Evolutionary conservation across 495 filamentous ascomycete genomes (phyloP).

Genomic region (Hypoxylon crocopeplum): DNA sequence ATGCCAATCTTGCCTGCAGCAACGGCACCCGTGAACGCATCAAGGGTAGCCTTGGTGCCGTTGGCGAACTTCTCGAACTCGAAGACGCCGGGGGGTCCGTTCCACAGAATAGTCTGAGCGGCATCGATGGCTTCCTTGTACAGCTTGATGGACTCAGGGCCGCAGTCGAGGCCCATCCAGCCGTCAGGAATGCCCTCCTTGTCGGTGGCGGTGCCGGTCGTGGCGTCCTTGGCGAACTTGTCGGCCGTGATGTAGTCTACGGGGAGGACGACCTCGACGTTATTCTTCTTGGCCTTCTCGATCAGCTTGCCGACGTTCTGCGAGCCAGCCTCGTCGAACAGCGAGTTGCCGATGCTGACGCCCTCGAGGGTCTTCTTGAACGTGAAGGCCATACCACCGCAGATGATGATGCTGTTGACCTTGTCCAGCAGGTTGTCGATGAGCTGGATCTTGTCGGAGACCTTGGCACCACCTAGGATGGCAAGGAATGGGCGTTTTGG

Average conservation of each 20-base stretch:
- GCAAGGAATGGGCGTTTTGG: constrained; percentile 96
- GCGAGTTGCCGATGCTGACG: constrained; percentile 86
- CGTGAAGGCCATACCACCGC: constrained; percentile 98
- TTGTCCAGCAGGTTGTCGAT: constrained; percentile 99
- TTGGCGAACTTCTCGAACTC: constrained; percentile 93
- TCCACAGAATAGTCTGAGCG: constrained; percentile 98
- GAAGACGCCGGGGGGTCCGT: constrained; percentile 95
- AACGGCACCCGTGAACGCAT: constrained; percentile 81
- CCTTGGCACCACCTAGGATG: constrained; percentile 97
- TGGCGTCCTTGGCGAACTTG: constrained; percentile 89
- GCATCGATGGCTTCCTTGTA: constrained; percentile 84
- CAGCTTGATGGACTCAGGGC: constrained; percentile 81
- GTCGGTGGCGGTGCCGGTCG: constrained; percentile 83
- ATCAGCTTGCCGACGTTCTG: constrained; percentile 89
- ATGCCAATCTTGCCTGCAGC: constrained; percentile 90
- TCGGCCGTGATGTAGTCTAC: constrained; percentile 95
- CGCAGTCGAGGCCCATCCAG: constrained; percentile 96
- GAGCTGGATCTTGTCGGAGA: constrained; percentile 99
- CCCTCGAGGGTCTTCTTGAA: constrained; percentile 98
- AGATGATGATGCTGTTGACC: constrained; percentile 95
- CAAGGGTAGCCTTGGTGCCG: constrained; percentile 88
- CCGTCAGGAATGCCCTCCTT: constrained; percentile 90
- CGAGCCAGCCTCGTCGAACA: constrained; percentile 94
- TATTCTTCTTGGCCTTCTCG: constrained; percentile 95
- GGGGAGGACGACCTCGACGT: constrained; percentile 92